Evolutionary conservation across 352 stramenopile species (phyloP).

Genomic region (Phytopythium sindhum): DNA sequence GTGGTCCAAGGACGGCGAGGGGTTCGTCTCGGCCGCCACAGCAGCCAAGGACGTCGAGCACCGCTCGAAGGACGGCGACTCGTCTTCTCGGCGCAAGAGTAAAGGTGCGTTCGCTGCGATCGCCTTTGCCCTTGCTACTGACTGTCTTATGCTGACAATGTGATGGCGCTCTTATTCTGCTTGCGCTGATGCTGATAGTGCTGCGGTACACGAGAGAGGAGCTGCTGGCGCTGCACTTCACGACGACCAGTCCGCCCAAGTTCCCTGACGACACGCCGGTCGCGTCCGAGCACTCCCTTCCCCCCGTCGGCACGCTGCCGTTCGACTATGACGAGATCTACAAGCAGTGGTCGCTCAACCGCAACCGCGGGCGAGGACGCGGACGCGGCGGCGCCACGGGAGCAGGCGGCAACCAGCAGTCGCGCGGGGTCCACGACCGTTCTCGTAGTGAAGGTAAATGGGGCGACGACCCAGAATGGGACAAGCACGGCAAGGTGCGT

Average conservation of each 20-base stretch:
- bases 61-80: conserved; percentile 35
- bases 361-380: conserved; percentile 71
- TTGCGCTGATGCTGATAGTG: conserved; percentile 22
- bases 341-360: conserved; percentile 82
- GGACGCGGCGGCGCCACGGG: conserved; percentile 52
- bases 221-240: conserved; percentile 65
- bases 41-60: conserved; percentile 34
- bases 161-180: not conserved
- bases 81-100: conserved; percentile 48
- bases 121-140: not conserved
- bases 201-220: conserved; percentile 82
- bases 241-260: conserved; percentile 39
- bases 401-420: conserved; percentile 19
- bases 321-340: conserved; percentile 89
- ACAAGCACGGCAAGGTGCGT: conserved; percentile 35
- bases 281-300: conserved; percentile 58
- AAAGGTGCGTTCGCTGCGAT: conserved; percentile 43
- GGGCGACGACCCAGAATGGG: conserved; percentile 40
- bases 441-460: conserved; percentile 46
- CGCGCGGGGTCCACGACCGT: conserved; percentile 37
- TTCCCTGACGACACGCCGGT: conserved; percentile 68
- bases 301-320: conserved; percentile 65
- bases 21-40: conserved; percentile 58
- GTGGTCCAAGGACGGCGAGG: conserved; percentile 85
- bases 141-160: not conserved